Conservation (phyloP, 2,329 filamentous ascomycete genomes). For the Diaporthe destruens region DNA sequence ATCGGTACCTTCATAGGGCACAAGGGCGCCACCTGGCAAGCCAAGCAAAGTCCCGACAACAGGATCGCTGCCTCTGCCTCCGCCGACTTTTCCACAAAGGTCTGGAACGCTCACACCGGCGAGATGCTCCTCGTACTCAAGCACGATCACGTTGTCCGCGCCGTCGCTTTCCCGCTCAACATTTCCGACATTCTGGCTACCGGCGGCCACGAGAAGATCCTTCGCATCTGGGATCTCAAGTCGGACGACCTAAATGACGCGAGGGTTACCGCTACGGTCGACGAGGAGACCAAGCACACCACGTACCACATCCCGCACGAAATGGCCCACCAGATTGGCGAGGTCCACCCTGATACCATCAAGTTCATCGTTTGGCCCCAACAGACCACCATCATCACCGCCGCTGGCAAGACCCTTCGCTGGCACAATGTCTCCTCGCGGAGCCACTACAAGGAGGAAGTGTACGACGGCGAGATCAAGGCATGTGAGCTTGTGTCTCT, state of each 20-base stretch:
- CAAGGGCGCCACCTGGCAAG: slow-evolving; percentile 98
- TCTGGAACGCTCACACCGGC: slow-evolving; percentile 97
- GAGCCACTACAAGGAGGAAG: slow-evolving; percentile 79
- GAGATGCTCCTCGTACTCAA: slow-evolving; percentile 88
- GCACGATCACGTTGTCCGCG: slow-evolving; percentile 95
- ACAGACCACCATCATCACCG: slow-evolving; percentile 89
- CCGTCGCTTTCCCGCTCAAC: slow-evolving; percentile 88
- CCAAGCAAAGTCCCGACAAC: slow-evolving; percentile 88
- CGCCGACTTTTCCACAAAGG: slow-evolving; percentile 95
- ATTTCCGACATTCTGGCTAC: slow-evolving; percentile 89
- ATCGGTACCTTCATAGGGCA: slow-evolving; percentile 98
- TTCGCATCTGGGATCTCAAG: slow-evolving; percentile 89
- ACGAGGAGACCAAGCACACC: slow-evolving; percentile 49
- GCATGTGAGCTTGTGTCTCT: slow-evolving; percentile 90
- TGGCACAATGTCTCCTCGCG: slow-evolving; percentile 93
- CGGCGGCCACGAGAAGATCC: slow-evolving; percentile 95
- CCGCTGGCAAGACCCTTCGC: slow-evolving; percentile 89
- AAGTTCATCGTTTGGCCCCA: slow-evolving; percentile 96
- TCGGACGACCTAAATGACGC: slow-evolving; percentile 63
- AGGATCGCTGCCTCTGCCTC: slow-evolving; percentile 91
- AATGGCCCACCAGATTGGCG: slow-evolving; percentile 86
- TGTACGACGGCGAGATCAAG: slow-evolving; percentile 86
- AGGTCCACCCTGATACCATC: slow-evolving; percentile 88
- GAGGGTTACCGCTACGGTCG: slow-evolving; percentile 50
- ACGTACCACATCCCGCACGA: slow-evolving; percentile 68